Conservation (phyloP, 306 rosid species). For the Ammopiptanthus mongolicus region DNA sequence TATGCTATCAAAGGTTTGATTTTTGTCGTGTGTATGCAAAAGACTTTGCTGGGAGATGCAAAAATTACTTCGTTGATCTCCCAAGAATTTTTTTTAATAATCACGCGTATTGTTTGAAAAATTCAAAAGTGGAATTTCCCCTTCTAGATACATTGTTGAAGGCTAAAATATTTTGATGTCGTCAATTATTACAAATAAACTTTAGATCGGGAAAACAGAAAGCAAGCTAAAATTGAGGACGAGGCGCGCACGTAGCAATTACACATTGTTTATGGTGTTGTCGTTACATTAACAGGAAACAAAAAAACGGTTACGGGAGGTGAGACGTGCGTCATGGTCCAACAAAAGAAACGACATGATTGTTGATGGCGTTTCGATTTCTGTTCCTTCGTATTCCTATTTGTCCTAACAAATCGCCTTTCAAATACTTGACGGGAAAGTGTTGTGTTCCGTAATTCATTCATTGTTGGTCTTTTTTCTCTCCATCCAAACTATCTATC, state of each 20-base stretch:
- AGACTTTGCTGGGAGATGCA: too few species aligned
- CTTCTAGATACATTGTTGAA: too few species aligned
- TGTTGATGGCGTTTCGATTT: not conserved
- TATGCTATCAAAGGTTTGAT: too few species aligned
- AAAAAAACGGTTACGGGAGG: not conserved
- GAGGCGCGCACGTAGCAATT: not conserved
- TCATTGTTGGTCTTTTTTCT: not conserved
- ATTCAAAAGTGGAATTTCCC: too few species aligned
- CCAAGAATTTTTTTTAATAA: too few species aligned
- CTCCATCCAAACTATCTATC: not conserved
- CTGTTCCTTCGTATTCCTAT: not conserved
- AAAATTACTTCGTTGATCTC: too few species aligned
- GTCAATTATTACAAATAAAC: too few species aligned
- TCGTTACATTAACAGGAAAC: not conserved
- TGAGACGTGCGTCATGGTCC: not conserved
- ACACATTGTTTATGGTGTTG: not conserved
- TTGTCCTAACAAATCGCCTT: not conserved
- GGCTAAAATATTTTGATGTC: too few species aligned
- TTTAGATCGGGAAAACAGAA: too few species aligned
- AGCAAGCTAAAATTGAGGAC: not conserved
- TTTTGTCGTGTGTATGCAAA: too few species aligned
- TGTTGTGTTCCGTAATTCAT: not conserved
- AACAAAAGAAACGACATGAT: not conserved
- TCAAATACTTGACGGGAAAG: not conserved
- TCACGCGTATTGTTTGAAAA: too few species aligned